Base-by-base conservation (phyloP, 2,329 filamentous ascomycete genomes). In the Penicillium concentricum region DNA sequence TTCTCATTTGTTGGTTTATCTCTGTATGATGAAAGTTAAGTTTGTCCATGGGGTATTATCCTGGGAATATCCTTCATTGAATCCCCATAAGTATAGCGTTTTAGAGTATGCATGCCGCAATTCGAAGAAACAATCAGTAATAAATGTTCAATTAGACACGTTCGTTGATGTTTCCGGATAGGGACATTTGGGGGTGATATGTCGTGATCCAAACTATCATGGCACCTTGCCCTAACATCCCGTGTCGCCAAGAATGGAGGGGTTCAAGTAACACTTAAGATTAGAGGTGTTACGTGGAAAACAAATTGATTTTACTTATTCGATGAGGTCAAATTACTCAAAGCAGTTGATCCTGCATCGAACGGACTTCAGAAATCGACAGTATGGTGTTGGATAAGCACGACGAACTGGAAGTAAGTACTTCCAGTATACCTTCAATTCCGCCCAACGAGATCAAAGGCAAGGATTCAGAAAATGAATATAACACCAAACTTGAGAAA, bases 151-250 rank as follows among this genome's bases (percentile, higher is more conserved):
- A 49, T 16, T 2, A 54, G 50, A 26, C 20, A 20, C 41, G 15
- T 13, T 44, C 22, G n/a, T n/a, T 20, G 3, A 39, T 38, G n/a
- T 41, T 15, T 30, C 16, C 12, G 16, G 22, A 35, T 37, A 37
- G 28, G 37, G 22, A 22, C 28, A 51, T 30, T 20, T 26, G 24
- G 39, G 34, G 5, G 9, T 22, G 4, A 12, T 12, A 66, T 67
- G 65, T 64, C 62, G 65, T 65, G 61, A 64, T 67, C 49, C 20
- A 26, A 56, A 41, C 60, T 62, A 67, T 67, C 61, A 67, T 68
- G 57, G 57, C 61, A 66, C 61, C 52, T 42, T 50, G 32, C 32
- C 16, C 32, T 41, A 49, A 26, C 32, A 50, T 13, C 42, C 51
- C 48, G 4, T 18, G n/a, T 41, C 39, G 54, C 41, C 56, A 41